Conservation (phyloP, 441 rosid species). For the Gossypium gossypioides region DNA sequence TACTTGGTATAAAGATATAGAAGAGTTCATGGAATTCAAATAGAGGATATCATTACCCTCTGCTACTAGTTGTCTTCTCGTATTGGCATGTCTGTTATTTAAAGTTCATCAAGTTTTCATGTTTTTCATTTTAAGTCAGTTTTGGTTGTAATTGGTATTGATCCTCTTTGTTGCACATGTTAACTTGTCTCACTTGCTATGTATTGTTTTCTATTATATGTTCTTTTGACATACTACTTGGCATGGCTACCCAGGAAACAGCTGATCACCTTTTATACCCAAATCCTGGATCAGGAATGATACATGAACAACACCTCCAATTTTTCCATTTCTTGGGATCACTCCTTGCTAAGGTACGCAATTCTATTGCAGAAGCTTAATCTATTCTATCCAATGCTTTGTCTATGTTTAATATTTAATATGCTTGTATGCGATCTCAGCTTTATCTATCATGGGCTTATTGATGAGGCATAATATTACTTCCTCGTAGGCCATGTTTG, state of each 20-base stretch:
- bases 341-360: slow-evolving; percentile 77
- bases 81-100: neutral
- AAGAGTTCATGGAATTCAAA: neutral
- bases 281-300: slow-evolving; percentile 96
- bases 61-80: neutral
- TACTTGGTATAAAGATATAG: neutral
- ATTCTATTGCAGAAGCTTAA: slow-evolving; percentile 1
- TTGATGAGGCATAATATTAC: slow-evolving; percentile 3
- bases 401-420: neutral
- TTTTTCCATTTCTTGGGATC: slow-evolving; percentile 94
- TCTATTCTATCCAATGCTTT: neutral
- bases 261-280: slow-evolving; percentile 94
- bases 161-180: neutral
- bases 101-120: neutral
- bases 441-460: slow-evolving; percentile 6
- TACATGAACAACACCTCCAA: slow-evolving; percentile 94
- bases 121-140: neutral
- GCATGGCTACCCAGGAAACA: slow-evolving; percentile 56
- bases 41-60: neutral
- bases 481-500: slow-evolving; percentile 88
- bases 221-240: slow-evolving; percentile 15
- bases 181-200: neutral
- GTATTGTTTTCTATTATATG: neutral
- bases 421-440: neutral
- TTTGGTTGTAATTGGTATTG: neutral